Percentiles rank a stretch among this genome's conserved stretches.
Evolutionary conservation across 116 monocot species (phyloP).

Genomic region (Dioscorea cayenensis): DNA sequence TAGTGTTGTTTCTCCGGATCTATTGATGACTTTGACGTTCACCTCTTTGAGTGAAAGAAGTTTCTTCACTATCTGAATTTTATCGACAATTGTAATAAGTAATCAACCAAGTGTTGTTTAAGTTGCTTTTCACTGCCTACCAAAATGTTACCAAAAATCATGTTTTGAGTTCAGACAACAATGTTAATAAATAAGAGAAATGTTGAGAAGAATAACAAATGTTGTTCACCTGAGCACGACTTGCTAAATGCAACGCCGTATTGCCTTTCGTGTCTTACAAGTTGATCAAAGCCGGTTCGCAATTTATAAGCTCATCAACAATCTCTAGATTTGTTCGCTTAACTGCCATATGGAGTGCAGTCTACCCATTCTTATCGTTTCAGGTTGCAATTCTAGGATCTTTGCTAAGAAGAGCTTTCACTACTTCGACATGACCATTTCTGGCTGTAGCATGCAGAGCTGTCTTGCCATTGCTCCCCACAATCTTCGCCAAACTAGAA

Average conservation of each 20-base stretch:
- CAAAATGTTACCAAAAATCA: no score
- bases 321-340: conserved; percentile 67
- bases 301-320: conserved; percentile 67
- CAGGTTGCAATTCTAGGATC: conserved; percentile 51
- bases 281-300: conserved; percentile 44
- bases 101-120: background rate
- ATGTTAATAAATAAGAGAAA: no score
- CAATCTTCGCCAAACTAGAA: conserved; percentile 53
- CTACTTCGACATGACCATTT: conserved; percentile 78
- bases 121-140: no score
- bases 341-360: conserved; percentile 94
- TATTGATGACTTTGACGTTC: conserved; percentile 55
- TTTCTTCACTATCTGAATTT: conserved; percentile 47
- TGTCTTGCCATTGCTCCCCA: conserved; percentile 89
- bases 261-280: conserved; percentile 67
- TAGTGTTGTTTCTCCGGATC: conserved; percentile 75
- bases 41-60: conserved; percentile 48
- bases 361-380: conserved; percentile 90
- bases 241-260: conserved; percentile 73
- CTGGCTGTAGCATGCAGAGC: conserved; percentile 83
- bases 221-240: conserved; percentile 51
- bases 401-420: conserved; percentile 48
- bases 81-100: no score
- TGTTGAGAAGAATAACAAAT: background rate
- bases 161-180: no score